A percentile compares a stretch with the other conserved stretches of the same genome.
These are phyloP conservation scores for Botrytis cinerea DNA, from an alignment of 2,329 filamentous ascomycete genomes.

Conservation along the genomic window DNA sequence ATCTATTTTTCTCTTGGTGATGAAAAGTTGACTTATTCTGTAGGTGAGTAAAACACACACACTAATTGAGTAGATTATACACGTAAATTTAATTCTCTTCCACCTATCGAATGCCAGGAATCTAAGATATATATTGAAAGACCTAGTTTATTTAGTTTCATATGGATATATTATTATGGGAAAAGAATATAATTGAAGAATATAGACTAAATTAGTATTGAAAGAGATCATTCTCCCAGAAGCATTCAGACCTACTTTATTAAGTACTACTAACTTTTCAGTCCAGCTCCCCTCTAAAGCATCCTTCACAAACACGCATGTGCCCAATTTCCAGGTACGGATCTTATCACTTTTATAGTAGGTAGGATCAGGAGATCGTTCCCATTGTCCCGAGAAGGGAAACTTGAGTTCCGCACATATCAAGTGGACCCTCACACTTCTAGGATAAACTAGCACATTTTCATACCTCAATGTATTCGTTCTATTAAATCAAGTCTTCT, in stretches of 20 bases:
- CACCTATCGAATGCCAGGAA: background rate
- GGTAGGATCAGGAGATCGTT: background rate
- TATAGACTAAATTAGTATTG: background rate
- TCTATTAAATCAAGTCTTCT: background rate
- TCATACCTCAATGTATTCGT: background rate
- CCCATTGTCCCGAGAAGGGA: fast-evolving
- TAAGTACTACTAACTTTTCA: too few species aligned
- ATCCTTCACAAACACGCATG: too few species aligned
- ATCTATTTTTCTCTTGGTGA: background rate
- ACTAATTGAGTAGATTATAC: background rate
- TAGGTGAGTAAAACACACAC: background rate
- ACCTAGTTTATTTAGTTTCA: background rate
- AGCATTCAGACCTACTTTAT: too few species aligned
- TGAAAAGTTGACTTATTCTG: background rate
- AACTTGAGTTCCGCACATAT: background rate
- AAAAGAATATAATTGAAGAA: too few species aligned
- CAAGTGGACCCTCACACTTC: background rate
- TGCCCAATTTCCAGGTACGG: too few species aligned
- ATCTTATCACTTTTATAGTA: background rate
- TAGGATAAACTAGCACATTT: too few species aligned
- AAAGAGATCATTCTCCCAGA: background rate
- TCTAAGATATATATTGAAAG: background rate
- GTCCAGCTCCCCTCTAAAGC: too few species aligned
- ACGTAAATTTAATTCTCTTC: background rate
- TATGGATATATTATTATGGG: background rate